phyloP scores from a whole-genome alignment of 164 flowering plant species.

The Akebia trifoliata region DNA sequence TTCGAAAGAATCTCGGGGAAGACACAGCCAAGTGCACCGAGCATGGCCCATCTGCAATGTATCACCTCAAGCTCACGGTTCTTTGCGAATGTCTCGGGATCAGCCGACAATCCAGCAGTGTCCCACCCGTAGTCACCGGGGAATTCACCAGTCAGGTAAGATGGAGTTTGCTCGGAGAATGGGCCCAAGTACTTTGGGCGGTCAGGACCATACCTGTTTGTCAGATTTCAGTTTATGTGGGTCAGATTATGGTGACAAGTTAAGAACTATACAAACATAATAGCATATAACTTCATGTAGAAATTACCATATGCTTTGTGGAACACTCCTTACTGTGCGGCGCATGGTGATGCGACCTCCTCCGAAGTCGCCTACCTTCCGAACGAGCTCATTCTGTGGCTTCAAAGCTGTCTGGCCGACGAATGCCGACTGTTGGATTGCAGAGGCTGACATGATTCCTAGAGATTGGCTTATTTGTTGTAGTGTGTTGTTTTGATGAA shows the following conservation, averaged over 20 bases:
- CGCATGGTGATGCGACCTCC: constrained; percentile 39
- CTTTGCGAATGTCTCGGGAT: constrained; percentile 29
- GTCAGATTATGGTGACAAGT: not conserved
- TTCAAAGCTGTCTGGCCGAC: constrained; percentile 37
- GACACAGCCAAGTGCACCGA: constrained; percentile 21
- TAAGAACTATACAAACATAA: not conserved
- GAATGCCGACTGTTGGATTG: constrained; percentile 36
- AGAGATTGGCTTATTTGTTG: too few relatives aligned
- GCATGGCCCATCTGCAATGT: constrained; percentile 28
- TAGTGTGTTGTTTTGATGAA: not conserved
- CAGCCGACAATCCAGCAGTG: constrained; percentile 27
- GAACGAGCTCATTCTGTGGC: constrained; percentile 39
- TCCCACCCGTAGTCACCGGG: constrained; percentile 34
- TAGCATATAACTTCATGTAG: not conserved
- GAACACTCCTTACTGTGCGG: constrained; percentile 34
- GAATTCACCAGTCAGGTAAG: constrained; percentile 28
- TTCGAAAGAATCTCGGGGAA: constrained; percentile 23
- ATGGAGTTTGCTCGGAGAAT: constrained; percentile 28
- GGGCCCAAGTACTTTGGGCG: constrained; percentile 27
- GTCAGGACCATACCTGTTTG: constrained; percentile 25
- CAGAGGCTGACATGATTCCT: constrained; percentile 33
- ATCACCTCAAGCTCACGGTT: constrained; percentile 27
- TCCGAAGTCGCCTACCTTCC: constrained; percentile 30
- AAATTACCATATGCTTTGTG: constrained; percentile 42
- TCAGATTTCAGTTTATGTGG: not conserved